Percentiles rank a stretch among this genome's conserved stretches.
Conservation (phyloP, 371 early-diverging fungal species). For the Phascolomyces articulosus region DNA sequence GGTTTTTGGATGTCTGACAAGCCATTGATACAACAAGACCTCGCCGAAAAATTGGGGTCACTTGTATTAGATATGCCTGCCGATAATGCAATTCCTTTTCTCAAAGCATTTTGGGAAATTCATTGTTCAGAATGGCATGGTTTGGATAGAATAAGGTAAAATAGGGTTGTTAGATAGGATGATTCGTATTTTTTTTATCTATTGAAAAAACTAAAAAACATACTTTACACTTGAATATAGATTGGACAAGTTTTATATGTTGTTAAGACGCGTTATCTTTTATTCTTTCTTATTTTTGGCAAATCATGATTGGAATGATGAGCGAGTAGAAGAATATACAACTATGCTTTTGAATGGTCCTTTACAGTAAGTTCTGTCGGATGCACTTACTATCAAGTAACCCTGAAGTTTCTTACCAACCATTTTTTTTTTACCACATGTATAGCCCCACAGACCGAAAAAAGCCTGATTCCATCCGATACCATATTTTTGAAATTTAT, state of each 20-base stretch:
- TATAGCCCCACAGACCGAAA: conserved; percentile 63
- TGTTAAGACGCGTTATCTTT: conserved; percentile 76
- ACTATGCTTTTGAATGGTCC: conserved; percentile 70
- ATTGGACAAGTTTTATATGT: conserved; percentile 86
- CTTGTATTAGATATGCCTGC: conserved; percentile 65
- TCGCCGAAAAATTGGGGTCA: conserved; percentile 78
- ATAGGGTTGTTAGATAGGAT: too few relatives aligned
- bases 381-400: too few relatives aligned
- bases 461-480: conserved; percentile 78
- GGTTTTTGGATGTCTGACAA: conserved; percentile 97
- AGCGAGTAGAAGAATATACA: conserved; percentile 60
- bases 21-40: conserved; percentile 86
- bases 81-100: conserved; percentile 60
- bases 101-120: conserved; percentile 84
- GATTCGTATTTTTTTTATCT: too few relatives aligned
- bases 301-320: conserved; percentile 66
- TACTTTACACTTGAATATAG: conserved; percentile 31
- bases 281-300: conserved; percentile 72
- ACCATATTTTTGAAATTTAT: conserved; percentile 82
- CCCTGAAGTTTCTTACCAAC: too few relatives aligned
- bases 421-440: too few relatives aligned
- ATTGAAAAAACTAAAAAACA: not conserved
- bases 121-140: conserved; percentile 86
- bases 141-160: conserved; percentile 82
- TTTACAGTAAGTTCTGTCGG: conserved; percentile 59